These are phyloP conservation scores for Lentinula guzmanii DNA, from an alignment of 768 basidiomycete species.

Conservation along the genomic window DNA sequence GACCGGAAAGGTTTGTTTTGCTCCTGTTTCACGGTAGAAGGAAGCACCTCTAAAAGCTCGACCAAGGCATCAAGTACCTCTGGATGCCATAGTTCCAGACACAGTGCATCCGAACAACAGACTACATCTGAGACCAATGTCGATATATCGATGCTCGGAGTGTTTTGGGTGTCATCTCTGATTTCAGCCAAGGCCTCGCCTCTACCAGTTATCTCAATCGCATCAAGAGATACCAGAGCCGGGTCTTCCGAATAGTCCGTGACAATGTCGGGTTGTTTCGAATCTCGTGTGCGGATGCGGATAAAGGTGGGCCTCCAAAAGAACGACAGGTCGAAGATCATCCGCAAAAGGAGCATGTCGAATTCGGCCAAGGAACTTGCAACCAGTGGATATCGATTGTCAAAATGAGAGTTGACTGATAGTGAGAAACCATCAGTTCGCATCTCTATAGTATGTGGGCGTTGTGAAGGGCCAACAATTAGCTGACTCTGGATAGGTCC, in stretches of 20 bases:
- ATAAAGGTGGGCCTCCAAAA: constrained; percentile 48
- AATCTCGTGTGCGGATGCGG: constrained; percentile 37
- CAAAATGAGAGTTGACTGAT: constrained; percentile 23
- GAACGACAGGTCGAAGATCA: constrained; percentile 35
- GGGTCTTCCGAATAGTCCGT: constrained; percentile 40
- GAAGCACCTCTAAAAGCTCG: constrained; percentile 36
- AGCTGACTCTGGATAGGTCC: constrained; percentile 47
- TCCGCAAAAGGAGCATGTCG: constrained; percentile 30
- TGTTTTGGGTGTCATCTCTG: constrained; percentile 35
- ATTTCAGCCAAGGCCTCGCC: constrained; percentile 46
- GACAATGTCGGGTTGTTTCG: constrained; percentile 12
- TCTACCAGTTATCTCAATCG: constrained; percentile 39
- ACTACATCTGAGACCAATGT: constrained; percentile 42
- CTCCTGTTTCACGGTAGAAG: neutral
- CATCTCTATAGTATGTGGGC: constrained; percentile 49
- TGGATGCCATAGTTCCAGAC: constrained; percentile 63
- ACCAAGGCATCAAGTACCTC: constrained; percentile 49
- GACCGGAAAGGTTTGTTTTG: constrained; percentile 24
- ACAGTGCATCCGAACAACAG: constrained; percentile 50
- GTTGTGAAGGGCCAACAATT: constrained; percentile 36
- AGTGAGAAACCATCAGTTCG: constrained; percentile 47
- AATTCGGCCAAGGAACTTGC: constrained; percentile 22
- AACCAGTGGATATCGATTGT: constrained; percentile 11
- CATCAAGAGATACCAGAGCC: constrained; percentile 50
- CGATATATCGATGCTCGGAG: constrained; percentile 34